Evolutionary conservation across 768 basidiomycete species (phyloP).

Genomic region (Boletus tomentosulus): DNA sequence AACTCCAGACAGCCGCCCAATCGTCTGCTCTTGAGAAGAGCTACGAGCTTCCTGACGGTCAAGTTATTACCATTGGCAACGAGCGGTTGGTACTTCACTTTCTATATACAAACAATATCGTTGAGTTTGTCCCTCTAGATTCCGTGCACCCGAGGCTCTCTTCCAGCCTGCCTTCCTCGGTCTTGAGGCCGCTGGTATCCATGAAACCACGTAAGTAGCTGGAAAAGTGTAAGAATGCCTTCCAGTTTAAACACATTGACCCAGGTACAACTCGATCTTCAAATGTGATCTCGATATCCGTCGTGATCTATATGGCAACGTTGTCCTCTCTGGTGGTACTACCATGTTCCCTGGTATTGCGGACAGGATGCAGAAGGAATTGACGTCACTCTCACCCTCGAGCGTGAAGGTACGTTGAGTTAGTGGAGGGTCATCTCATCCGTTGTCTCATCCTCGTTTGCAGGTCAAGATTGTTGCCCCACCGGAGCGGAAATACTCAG

Average conservation of each 20-base stretch:
- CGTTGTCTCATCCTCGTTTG: not conserved
- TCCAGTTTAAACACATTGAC: constrained; percentile 1
- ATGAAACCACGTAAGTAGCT: constrained; percentile 53
- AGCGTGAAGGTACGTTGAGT: constrained; percentile 69
- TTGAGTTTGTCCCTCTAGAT: constrained; percentile 29
- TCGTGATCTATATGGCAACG: constrained; percentile 33
- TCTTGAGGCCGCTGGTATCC: constrained; percentile 83
- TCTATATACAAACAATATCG: not conserved
- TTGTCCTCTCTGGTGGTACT: constrained; percentile 70
- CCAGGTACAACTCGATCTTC: constrained; percentile 54
- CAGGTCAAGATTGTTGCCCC: constrained; percentile 90
- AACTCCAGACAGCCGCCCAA: constrained; percentile 86
- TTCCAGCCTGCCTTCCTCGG: constrained; percentile 58
- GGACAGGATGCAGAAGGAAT: constrained; percentile 94
- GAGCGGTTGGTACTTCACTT: constrained; percentile 41
- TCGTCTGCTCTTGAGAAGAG: constrained; percentile 89
- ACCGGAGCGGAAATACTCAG: constrained; percentile 92
- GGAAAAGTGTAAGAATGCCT: not conserved
- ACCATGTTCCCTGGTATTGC: constrained; percentile 97
- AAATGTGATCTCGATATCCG: constrained; percentile 70
- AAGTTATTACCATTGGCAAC: constrained; percentile 84
- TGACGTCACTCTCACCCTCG: constrained; percentile 71
- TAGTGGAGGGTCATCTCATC: not conserved
- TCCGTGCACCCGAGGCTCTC: constrained; percentile 54
- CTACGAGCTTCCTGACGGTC: constrained; percentile 90